Evolutionary conservation across 1,284 basidiomycete genomes (phyloP), one percentile per base, ranked within the genome.

Genomic region (Puccinia triticina): DNA sequence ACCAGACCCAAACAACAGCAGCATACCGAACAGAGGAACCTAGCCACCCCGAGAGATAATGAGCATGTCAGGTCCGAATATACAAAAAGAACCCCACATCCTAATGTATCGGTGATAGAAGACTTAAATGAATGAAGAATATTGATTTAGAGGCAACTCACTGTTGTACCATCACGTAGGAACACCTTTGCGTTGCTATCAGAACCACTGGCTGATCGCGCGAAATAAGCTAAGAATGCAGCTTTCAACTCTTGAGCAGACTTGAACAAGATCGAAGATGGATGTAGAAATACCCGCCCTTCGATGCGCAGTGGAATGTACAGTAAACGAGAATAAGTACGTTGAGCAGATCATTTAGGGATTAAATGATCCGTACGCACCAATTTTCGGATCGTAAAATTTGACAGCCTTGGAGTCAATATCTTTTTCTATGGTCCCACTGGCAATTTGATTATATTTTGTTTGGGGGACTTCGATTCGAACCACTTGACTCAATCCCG

Each of bases 141-240:
- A 72, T 16, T 37, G 23, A 26, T 37, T 11, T 11, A 23, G 14
- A 48, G 16, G n/a, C 14, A 32, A 81, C 89, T 83, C 84, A 93
- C 93, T 90, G 96, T 93, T 0, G 94, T 96, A 16, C 91, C 94
- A 87, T 96, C 95, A 74, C 94, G 90, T 84, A 98, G 86, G 86
- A 93, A 97, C 0, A 95, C 90, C 87, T 96, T 96, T 48, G 89
- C 91, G 18, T 84, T 83, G 11, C 75, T 40, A 18, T 80, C 83
- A 10, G 75, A 67, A 48, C 75, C 37, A n/a, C 93, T 94, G 88
- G 91, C 90, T 82, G 92, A 91, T 87, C 94, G 94, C 85, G 91
- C 89, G 87, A 96, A 97, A 86, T 93, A 95, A 7, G 92, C 90
- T 71, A 96, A 86, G 86, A 95, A 95, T 3, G 92, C 92, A 46